Conservation (phyloP, 2,329 filamentous ascomycete species). For the Chrysoporthe cubensis region DNA sequence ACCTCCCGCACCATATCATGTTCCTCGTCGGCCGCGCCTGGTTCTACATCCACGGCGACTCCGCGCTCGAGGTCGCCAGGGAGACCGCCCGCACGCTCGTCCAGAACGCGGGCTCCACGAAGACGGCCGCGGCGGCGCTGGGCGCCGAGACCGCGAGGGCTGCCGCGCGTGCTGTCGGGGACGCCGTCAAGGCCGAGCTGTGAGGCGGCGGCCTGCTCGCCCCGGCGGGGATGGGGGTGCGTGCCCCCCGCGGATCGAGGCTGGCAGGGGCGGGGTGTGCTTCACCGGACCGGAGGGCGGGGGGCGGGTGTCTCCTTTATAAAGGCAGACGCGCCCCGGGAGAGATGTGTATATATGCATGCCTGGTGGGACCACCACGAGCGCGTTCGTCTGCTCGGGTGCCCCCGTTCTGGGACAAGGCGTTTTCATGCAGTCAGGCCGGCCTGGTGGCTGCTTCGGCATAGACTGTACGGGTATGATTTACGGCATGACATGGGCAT, state of each 20-base stretch:
- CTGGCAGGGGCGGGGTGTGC: too few species aligned
- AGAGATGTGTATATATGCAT: too few species aligned
- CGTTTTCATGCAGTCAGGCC: not conserved
- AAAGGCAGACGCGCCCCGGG: too few species aligned
- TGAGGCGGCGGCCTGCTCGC: conserved; percentile 29
- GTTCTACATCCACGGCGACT: conserved; percentile 93
- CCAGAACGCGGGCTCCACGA: conserved; percentile 7
- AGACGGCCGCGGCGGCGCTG: conserved; percentile 36
- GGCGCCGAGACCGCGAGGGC: conserved; percentile 34
- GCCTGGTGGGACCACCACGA: not conserved
- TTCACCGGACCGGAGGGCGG: too few species aligned
- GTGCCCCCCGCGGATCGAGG: too few species aligned
- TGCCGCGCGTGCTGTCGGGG: conserved; percentile 38
- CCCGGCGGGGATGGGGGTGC: not conserved
- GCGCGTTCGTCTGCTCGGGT: not conserved
- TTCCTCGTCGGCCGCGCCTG: conserved; percentile 83
- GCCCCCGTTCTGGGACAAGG: not conserved
- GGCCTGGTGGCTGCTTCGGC: not conserved
- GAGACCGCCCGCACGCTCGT: conserved; percentile 45
- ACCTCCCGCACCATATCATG: conserved; percentile 88
- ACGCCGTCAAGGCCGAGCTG: conserved; percentile 41
- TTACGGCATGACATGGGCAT: conserved; percentile 18
- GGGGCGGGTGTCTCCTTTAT: too few species aligned
- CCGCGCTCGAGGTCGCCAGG: conserved; percentile 54
- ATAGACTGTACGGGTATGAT: not conserved